Evolutionary conservation across 768 basidiomycete genomes (phyloP).

Genomic region (Multifurca ochricompacta): DNA sequence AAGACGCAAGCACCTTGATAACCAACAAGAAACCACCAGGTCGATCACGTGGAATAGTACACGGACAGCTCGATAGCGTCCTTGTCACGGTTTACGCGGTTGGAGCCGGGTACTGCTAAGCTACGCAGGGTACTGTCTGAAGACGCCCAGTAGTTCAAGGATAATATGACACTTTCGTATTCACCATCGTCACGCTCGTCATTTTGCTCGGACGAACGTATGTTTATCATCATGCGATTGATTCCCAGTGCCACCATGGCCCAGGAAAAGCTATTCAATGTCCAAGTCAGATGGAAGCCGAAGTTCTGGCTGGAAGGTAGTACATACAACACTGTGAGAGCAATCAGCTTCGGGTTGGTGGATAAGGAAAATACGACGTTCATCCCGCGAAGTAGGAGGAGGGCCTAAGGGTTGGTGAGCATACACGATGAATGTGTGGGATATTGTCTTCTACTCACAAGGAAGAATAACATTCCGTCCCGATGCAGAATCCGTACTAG

Average conservation of each 20-base stretch:
- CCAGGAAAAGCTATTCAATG: conserved; percentile 7
- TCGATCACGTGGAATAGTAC: not conserved
- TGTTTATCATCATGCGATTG: conserved; percentile 6
- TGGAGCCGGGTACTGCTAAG: not conserved
- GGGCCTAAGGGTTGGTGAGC: not conserved
- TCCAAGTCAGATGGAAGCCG: not conserved
- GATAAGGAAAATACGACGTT: not conserved
- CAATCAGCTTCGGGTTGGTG: not conserved
- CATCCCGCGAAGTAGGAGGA: not conserved
- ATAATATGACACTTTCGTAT: not conserved
- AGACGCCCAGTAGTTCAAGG: too few species aligned
- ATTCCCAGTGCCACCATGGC: not conserved
- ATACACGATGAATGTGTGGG: not conserved
- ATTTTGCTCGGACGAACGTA: not conserved
- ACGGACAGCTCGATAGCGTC: not conserved
- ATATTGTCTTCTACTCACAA: conserved; percentile 23
- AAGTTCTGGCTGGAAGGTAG: not conserved
- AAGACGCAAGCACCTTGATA: not conserved
- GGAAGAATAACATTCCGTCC: conserved; percentile 32
- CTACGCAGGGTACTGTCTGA: too few species aligned
- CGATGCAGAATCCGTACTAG: conserved; percentile 28
- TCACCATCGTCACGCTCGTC: not conserved
- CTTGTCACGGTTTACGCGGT: too few species aligned
- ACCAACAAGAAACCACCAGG: too few species aligned
- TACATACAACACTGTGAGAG: conserved; percentile 3